Evolutionary conservation across 768 basidiomycete genomes (phyloP).

Genomic region (Termitomyces sp.): DNA sequence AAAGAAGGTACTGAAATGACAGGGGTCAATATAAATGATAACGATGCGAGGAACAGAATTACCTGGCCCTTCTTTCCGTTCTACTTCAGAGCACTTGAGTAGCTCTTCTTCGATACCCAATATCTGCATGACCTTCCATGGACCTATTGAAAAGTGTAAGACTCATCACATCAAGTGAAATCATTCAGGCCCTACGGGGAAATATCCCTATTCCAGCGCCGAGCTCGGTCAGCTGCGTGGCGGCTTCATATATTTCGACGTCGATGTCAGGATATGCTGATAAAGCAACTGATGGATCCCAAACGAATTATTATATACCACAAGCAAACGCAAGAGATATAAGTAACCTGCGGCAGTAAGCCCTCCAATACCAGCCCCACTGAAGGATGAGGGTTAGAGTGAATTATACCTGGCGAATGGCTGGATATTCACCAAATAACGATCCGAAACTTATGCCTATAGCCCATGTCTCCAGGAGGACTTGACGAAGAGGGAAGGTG

Average conservation of each 20-base stretch:
- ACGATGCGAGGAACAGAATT: background rate
- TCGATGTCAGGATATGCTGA: conserved; percentile 48
- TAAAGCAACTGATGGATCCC: conserved; percentile 27
- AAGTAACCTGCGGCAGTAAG: conserved; percentile 33
- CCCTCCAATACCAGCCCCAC: conserved; percentile 50
- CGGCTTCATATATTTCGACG: conserved; percentile 51
- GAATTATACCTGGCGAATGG: conserved; percentile 8
- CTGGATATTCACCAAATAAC: conserved; percentile 43
- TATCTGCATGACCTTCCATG: conserved; percentile 42
- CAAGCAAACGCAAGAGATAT: background rate
- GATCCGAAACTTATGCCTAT: conserved; percentile 36
- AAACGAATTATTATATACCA: conserved; percentile 7
- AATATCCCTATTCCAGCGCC: conserved; percentile 62
- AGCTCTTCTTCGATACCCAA: conserved; percentile 43
- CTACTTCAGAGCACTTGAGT: conserved; percentile 29
- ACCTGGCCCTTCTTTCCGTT: conserved; percentile 37
- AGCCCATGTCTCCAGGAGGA: conserved; percentile 17
- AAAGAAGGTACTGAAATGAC: conserved; percentile 40
- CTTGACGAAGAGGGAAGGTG: conserved; percentile 2
- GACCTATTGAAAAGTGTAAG: conserved; percentile 22
- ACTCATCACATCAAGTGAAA: background rate
- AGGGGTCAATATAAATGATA: conserved; percentile 1
- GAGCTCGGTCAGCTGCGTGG: conserved; percentile 42
- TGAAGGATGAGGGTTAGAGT: conserved; percentile 17
- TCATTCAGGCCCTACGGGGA: conserved; percentile 30